phyloP scores from a whole-genome alignment of 345 rosid species.

The Eucalyptus marginata region DNA sequence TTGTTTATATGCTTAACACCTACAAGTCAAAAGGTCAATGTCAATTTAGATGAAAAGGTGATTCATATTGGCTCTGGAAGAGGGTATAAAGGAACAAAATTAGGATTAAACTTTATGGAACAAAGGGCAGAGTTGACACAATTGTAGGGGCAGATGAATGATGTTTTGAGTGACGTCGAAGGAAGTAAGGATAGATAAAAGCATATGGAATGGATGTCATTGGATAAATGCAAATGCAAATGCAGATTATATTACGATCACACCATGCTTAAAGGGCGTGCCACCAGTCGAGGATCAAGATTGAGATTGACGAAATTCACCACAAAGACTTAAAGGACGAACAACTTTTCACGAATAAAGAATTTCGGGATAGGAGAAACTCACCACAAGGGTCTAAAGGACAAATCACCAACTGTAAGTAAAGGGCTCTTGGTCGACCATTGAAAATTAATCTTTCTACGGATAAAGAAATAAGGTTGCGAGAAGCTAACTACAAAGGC shows the following conservation, averaged over 20 bases:
- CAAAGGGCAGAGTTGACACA: neutral
- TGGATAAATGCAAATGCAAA: neutral
- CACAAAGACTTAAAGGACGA: too few species aligned
- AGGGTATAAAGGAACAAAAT: too few species aligned
- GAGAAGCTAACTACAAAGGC: too few species aligned
- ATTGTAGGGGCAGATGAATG: neutral
- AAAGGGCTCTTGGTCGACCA: neutral
- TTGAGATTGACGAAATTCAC: neutral
- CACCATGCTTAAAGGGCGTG: neutral
- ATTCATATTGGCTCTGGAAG: too few species aligned
- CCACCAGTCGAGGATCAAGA: neutral
- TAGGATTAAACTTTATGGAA: neutral
- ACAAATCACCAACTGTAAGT: too few species aligned
- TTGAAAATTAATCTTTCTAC: neutral
- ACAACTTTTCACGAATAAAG: neutral
- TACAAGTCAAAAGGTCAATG: too few species aligned
- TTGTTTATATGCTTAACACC: too few species aligned
- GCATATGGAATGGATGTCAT: neutral
- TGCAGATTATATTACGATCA: rapidly evolving
- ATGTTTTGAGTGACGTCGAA: neutral
- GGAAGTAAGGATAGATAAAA: neutral
- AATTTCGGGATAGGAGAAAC: neutral
- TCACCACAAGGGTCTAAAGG: too few species aligned
- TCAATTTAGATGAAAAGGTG: too few species aligned
- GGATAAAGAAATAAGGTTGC: too few species aligned